Conservation (phyloP, 176 grass and related monocot species). For the Zoysia japonica region DNA sequence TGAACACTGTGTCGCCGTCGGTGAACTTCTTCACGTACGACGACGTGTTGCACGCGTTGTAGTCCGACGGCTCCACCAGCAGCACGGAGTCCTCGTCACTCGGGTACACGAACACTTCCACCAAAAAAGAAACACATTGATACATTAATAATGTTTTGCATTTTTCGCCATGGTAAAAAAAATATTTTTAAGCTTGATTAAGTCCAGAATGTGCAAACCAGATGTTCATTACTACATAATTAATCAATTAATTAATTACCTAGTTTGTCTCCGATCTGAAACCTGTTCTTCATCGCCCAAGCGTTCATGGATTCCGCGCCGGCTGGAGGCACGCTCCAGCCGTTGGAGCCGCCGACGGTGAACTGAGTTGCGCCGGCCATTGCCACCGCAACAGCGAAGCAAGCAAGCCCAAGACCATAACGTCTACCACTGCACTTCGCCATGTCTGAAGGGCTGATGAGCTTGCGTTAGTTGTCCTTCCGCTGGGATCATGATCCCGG, state of each 20-base stretch:
- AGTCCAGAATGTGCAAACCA: too few relatives aligned
- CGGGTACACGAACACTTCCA: slow-evolving; percentile 64
- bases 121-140: too few relatives aligned
- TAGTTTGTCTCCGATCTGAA: slow-evolving; percentile 63
- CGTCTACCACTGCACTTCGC: not conserved
- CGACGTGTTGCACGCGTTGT: slow-evolving; percentile 84
- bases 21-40: slow-evolving; percentile 53
- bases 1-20: slow-evolving; percentile 69
- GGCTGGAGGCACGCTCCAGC: slow-evolving; percentile 61
- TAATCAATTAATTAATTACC: slow-evolving; percentile 19
- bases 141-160: too few relatives aligned
- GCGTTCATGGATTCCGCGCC: slow-evolving; percentile 50
- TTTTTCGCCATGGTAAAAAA: too few relatives aligned
- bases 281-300: slow-evolving; percentile 63
- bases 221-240: too few relatives aligned
- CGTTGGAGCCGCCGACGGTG: slow-evolving; percentile 64
- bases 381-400: slow-evolving; percentile 33
- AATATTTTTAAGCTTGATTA: too few relatives aligned
- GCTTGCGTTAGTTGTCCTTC: not conserved
- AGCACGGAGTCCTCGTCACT: slow-evolving; percentile 64
- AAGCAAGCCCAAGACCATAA: slow-evolving; percentile 30
- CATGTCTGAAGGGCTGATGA: slow-evolving; percentile 41
- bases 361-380: slow-evolving; percentile 56
- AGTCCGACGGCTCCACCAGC: slow-evolving; percentile 55
- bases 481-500: not conserved